Base-by-base conservation (phyloP, 106 monocot species). In the Apostasia ramifera region DNA sequence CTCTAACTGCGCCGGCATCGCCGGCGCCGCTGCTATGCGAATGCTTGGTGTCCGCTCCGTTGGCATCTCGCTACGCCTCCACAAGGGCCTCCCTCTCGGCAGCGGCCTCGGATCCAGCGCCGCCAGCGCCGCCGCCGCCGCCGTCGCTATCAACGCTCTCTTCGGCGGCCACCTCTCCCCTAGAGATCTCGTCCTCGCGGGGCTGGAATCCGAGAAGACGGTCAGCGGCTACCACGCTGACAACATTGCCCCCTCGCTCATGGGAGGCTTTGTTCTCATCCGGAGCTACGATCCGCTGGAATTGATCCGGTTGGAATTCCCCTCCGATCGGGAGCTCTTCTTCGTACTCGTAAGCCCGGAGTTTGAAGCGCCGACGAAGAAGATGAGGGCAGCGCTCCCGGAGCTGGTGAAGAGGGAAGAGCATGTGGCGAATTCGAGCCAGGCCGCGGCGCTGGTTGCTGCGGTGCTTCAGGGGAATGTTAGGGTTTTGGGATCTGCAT, bases 181-280 rank as follows among this genome's bases (percentile, higher is more conserved):
- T 1, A 39, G 51, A 39, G 86, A 89, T n/a, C 97, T 97, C 72
- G 89, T 97, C 59, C 84, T 81, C 53, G 89, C 89, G 0, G 86
- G 97, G 11, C 82, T 97, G 2, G 97, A 87, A 61, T 97, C 97
- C 6, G 97, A 92, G 87, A 74, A 78, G 63, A 89, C 82, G 78
- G 97, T 92, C 37, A 97, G 97, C 66, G 97, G 89, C 6, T 87
- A 87, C 81, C 91, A 97, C 58, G 97, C 97, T 12, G 97, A 97
- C 70, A 92, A 97, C 77, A 68, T 97, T 44, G 97, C 74, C 11
- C 92, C 97, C 11, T 80, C 92, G n/a, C 82, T 97, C 63, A 66
- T 97, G 66, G 92, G 92, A 8, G 97, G 97, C 2, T 97, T 97
- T 61, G 84, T 97, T 10, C 84, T 97, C n/a, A 81, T 97, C 58